phyloP scores from a whole-genome alignment of 495 filamentous ascomycete species.

The Aspergillus cristatus region DNA sequence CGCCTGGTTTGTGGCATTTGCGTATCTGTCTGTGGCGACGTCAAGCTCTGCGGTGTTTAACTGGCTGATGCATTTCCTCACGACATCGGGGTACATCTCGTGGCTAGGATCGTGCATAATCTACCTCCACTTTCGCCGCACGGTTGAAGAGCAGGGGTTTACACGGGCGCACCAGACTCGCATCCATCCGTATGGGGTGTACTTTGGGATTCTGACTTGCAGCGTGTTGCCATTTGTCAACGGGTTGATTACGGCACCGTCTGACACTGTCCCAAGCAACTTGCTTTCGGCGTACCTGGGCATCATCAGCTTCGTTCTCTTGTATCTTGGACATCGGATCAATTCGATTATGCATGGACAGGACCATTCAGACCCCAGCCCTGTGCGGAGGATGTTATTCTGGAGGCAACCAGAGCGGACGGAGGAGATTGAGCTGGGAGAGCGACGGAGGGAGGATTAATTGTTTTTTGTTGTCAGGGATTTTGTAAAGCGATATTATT shows the following conservation, averaged over 20 bases:
- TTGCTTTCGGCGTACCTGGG: conserved; percentile 54
- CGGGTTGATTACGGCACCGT: conserved; percentile 44
- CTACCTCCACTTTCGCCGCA: conserved; percentile 48
- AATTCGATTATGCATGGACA: too few species aligned
- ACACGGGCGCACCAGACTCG: conserved; percentile 29
- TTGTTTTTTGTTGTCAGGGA: too few species aligned
- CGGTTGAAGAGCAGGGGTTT: conserved; percentile 30
- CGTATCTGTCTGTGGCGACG: conserved; percentile 24
- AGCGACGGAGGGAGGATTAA: too few species aligned
- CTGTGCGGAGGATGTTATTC: too few species aligned
- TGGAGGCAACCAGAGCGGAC: background rate
- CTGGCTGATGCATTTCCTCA: conserved; percentile 53
- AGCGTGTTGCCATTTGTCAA: conserved; percentile 41
- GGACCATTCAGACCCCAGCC: too few species aligned
- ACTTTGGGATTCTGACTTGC: conserved; percentile 38
- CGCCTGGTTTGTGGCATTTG: conserved; percentile 28
- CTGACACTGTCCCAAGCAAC: conserved; percentile 30
- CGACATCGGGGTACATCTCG: conserved; percentile 50
- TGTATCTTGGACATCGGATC: conserved; percentile 21
- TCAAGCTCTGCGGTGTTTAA: conserved; percentile 25
- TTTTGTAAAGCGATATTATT: too few species aligned
- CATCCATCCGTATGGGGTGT: conserved; percentile 46
- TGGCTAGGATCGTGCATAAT: conserved; percentile 49
- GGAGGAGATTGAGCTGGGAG: background rate
- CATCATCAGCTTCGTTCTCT: conserved; percentile 44